Base-by-base conservation (phyloP, 2,329 filamentous ascomycete species). In the Sclerotiophoma versabilis region DNA sequence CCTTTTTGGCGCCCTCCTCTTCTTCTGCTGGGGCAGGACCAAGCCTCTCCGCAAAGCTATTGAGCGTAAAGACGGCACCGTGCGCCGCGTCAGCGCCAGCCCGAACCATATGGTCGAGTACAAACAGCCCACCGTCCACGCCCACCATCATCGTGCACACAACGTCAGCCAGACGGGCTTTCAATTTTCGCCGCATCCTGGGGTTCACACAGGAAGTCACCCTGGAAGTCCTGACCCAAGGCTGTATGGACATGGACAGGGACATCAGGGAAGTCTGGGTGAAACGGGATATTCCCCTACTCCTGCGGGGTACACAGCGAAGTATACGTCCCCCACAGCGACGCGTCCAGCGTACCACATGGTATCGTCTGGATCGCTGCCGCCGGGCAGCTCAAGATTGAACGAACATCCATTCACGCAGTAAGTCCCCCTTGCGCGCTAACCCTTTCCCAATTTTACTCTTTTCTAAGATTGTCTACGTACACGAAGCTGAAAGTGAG, bases 11-110 rank as follows among this genome's bases (percentile, higher is more conserved):
- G 65, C 60, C 8, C 50, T 66, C 0, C 57, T 70, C 6, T 63
- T 70, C 12, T 63, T 70, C 59, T 70, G 65, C 55, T 66, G 69
- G 49, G 63, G 66, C 41, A 58, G 65, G 17, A 57, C 60, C 23
- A 60, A 60, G 12, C 56, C 54, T 9, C 57, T 70, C 1, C 59
- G 62, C 43, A 58, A 68, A 12, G 67, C 71, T 33, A 49, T 68
- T 7, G 49, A 61, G 2, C 54, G 64, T n/a, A 68, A 62, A 47
- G 41, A 58, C 19, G 58, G 57, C 32, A 67, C 58, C 1, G 49
- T 65, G 4, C 53, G 25, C 25, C 47, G 51, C 15, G 34, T 32
- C 9, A 37, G 17, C 11, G 17, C 27, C 7, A 39, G 30, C 7
- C 33, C 45, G 3, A 48, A 49, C 17, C 51, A 54, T 20, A 38